Evolutionary conservation across 805 yeast genomes (phyloP).

Genomic region (Kuraishia cidri): DNA sequence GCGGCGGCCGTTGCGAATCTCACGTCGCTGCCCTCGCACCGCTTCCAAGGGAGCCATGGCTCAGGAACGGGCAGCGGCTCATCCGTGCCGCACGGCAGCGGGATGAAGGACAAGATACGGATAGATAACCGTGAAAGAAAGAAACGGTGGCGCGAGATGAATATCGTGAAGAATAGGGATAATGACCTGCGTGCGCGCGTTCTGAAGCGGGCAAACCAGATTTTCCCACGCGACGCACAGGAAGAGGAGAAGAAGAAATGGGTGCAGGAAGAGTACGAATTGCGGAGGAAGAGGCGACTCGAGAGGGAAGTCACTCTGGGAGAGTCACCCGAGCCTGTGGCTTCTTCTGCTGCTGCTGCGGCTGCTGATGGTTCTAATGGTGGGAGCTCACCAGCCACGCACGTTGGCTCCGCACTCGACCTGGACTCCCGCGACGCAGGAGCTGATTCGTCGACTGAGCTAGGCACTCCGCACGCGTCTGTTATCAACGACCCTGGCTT

Average conservation of each 20-base stretch:
- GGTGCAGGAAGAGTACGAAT: slow-evolving; percentile 67
- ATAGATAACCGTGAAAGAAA: slow-evolving; percentile 69
- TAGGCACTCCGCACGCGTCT: no score
- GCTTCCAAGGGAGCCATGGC: no score
- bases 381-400: background rate
- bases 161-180: slow-evolving; percentile 76
- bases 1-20: slow-evolving; percentile 2
- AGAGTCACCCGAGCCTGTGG: no score
- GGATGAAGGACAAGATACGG: slow-evolving; percentile 48
- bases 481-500: background rate
- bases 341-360: slow-evolving; percentile 2
- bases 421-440: background rate
- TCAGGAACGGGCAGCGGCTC: background rate
- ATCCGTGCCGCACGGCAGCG: slow-evolving; percentile 14
- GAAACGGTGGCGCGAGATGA: slow-evolving; percentile 77
- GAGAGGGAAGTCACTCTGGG: slow-evolving; percentile 36
- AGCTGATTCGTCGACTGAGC: background rate
- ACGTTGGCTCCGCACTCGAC: background rate
- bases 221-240: slow-evolving; percentile 56
- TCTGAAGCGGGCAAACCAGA: slow-evolving; percentile 54
- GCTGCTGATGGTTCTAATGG: background rate
- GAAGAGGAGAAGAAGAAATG: slow-evolving; percentile 48
- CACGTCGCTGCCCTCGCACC: background rate
- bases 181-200: slow-evolving; percentile 79
- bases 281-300: slow-evolving; percentile 52